These are phyloP conservation scores for Fusarium duplospermum DNA, from an alignment of 2,329 filamentous ascomycete genomes.

Conservation along the genomic window DNA sequence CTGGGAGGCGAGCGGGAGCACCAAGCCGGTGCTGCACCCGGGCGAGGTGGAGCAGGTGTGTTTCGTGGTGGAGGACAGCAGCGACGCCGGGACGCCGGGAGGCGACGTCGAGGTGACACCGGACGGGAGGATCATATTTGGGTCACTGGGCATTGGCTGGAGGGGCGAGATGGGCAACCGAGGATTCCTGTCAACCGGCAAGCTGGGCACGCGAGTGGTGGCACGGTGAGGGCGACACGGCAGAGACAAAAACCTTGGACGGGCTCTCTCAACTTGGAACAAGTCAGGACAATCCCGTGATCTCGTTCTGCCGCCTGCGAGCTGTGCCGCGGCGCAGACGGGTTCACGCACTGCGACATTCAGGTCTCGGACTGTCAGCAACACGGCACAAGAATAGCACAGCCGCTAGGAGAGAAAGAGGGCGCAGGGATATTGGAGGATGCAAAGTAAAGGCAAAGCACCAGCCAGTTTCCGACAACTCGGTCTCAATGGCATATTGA, in stretches of 20 bases:
- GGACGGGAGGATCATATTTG: slow-evolving; percentile 75
- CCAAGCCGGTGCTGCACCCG: slow-evolving; percentile 68
- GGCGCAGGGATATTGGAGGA: background rate
- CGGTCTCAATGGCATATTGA: background rate
- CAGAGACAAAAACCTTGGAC: slow-evolving; percentile 16
- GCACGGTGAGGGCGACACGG: slow-evolving; percentile 41
- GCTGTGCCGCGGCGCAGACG: background rate
- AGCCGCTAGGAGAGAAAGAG: background rate
- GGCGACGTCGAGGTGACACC: slow-evolving; percentile 53
- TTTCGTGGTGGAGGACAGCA: slow-evolving; percentile 65
- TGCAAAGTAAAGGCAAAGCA: background rate
- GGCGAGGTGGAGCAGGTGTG: slow-evolving; percentile 75
- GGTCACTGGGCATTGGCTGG: slow-evolving; percentile 89
- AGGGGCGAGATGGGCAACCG: slow-evolving; percentile 88
- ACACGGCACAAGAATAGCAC: background rate
- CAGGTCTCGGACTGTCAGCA: background rate
- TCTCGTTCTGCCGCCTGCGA: background rate
- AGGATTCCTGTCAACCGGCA: slow-evolving; percentile 89
- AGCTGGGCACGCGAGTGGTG: slow-evolving; percentile 68
- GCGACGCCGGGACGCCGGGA: slow-evolving; percentile 44
- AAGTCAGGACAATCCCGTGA: background rate
- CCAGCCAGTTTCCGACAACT: background rate
- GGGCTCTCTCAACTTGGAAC: background rate
- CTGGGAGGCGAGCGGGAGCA: slow-evolving; percentile 59
- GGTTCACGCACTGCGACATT: background rate